These are phyloP conservation scores for Pseudonitzschia multiseries DNA, from an alignment of 108 stramenopile genomes.

Conservation along the genomic window DNA sequence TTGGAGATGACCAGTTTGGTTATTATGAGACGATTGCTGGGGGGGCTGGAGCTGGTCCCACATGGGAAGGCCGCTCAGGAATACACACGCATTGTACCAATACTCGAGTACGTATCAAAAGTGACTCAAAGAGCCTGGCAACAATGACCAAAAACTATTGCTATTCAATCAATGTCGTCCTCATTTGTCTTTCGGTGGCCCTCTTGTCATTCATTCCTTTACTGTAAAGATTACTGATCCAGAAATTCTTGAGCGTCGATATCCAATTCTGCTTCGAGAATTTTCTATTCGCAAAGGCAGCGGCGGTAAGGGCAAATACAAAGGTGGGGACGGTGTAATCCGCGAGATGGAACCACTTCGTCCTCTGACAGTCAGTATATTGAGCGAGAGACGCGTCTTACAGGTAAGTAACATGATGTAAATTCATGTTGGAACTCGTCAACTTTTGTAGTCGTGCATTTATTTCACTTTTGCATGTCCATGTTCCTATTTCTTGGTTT, in stretches of 20 bases:
- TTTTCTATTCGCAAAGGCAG: constrained; percentile 90
- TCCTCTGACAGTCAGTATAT: constrained; percentile 90
- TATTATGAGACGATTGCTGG: constrained; percentile 99
- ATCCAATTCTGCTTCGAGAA: constrained; percentile 88
- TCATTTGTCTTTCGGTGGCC: not conserved
- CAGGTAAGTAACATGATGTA: not conserved
- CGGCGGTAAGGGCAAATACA: constrained; percentile 87
- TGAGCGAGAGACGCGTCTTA: constrained; percentile 92
- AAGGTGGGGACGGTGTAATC: constrained; percentile 95
- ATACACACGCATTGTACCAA: constrained; percentile 99
- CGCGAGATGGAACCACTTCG: constrained; percentile 94
- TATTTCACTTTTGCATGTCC: not conserved
- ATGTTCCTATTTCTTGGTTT: not conserved
- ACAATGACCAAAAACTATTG: not conserved
- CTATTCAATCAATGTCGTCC: not conserved
- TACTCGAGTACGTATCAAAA: constrained; percentile 63
- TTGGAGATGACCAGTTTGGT: constrained; percentile 95
- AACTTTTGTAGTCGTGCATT: not conserved
- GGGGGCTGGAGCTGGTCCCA: constrained; percentile 97
- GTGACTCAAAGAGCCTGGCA: not conserved
- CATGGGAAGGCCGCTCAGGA: constrained; percentile 93
- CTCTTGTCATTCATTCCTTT: not conserved
- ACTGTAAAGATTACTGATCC: constrained; percentile 89
- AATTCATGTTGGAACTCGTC: not conserved
- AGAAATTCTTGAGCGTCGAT: constrained; percentile 95